Evolutionary conservation across 169 alveolate genomes (phyloP).

Genomic region (Plasmodium vivax): DNA sequence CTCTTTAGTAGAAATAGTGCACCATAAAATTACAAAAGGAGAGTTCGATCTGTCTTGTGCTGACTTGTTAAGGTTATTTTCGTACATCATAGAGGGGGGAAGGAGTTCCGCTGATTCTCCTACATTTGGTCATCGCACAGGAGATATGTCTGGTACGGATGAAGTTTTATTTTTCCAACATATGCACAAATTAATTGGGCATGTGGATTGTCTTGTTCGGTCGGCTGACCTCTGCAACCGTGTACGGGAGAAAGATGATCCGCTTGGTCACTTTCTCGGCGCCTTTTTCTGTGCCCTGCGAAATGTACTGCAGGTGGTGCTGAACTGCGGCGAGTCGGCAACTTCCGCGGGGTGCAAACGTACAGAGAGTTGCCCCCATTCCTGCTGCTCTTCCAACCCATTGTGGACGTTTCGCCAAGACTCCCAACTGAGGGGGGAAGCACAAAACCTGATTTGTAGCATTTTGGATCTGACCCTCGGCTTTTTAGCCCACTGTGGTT

Average conservation of each 20-base stretch:
- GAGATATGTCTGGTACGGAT: neutral
- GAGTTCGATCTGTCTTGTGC: slow-evolving; percentile 20
- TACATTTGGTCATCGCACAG: neutral
- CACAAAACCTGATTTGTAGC: neutral
- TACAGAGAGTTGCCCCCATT: neutral
- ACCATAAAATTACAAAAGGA: slow-evolving; percentile 4
- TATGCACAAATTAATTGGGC: slow-evolving; percentile 8
- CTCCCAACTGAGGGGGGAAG: neutral
- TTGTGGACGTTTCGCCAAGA: neutral
- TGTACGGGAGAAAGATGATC: neutral
- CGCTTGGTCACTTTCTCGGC: slow-evolving; percentile 30
- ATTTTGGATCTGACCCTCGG: neutral
- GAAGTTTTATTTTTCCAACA: slow-evolving; percentile 5
- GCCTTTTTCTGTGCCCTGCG: slow-evolving; percentile 30
- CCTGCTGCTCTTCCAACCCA: neutral
- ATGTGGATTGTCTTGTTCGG: neutral
- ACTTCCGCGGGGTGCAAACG: neutral
- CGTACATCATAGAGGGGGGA: slow-evolving; percentile 14
- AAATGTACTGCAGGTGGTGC: slow-evolving; percentile 6
- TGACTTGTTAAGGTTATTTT: slow-evolving; percentile 25
- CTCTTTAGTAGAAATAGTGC: slow-evolving; percentile 7
- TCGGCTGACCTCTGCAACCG: neutral
- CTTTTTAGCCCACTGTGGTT: neutral
- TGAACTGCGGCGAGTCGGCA: neutral
- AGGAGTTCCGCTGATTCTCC: neutral